Evolutionary conservation across 2,329 filamentous ascomycete genomes (phyloP).

Genomic region (Fusarium neocosmosporiellum): DNA sequence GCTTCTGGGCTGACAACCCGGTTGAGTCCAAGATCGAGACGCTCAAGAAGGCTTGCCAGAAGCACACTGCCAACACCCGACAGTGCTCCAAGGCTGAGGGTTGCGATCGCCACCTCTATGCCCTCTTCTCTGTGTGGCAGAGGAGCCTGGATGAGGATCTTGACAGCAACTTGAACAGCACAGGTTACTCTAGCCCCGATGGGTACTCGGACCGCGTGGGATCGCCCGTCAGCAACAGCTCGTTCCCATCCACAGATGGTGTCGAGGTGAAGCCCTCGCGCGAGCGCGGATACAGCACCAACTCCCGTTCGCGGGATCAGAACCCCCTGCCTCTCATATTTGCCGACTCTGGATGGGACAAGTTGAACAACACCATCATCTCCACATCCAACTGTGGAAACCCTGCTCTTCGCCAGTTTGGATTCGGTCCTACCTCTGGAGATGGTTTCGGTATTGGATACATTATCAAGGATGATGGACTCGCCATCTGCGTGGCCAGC

Average conservation of each 20-base stretch:
- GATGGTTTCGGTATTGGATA: constrained; percentile 98
- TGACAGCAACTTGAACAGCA: constrained; percentile 65
- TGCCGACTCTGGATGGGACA: constrained; percentile 91
- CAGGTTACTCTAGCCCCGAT: constrained; percentile 74
- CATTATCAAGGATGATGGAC: constrained; percentile 85
- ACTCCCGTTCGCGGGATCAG: constrained; percentile 59
- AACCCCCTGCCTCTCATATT: constrained; percentile 81
- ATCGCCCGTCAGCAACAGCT: constrained; percentile 61
- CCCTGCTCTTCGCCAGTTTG: constrained; percentile 92
- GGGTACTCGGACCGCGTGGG: constrained; percentile 57
- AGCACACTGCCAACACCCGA: constrained; percentile 82
- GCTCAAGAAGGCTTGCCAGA: constrained; percentile 83
- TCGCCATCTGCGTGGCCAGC: constrained; percentile 90
- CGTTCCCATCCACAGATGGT: constrained; percentile 50
- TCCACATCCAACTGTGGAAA: constrained; percentile 99
- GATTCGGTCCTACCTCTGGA: constrained; percentile 92
- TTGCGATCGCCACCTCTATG: constrained; percentile 93
- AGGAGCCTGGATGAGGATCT: constrained; percentile 78
- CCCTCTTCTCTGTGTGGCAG: constrained; percentile 95
- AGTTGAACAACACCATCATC: constrained; percentile 91
- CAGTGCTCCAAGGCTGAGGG: constrained; percentile 91
- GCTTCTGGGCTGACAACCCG: constrained; percentile 94
- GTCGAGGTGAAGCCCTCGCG: constrained; percentile 52
- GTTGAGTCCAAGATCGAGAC: constrained; percentile 86
- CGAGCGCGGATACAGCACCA: constrained; percentile 66